Evolutionary conservation across 805 yeast genomes (phyloP), one percentile per base, ranked within the genome.

Genomic region (Pichia scutulata): DNA sequence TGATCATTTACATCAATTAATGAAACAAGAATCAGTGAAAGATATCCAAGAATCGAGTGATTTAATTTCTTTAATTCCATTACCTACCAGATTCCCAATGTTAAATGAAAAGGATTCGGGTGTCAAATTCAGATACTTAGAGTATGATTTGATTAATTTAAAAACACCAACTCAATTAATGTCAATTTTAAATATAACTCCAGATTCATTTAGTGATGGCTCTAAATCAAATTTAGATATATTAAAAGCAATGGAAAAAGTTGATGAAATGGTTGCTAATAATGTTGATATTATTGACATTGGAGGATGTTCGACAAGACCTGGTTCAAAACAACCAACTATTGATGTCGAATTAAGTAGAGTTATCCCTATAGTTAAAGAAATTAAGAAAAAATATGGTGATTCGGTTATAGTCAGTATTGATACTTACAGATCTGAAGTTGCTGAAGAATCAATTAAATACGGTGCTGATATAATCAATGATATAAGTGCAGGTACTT

Each of bases 131-230:
- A 24, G 61, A 26, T 62, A 61, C 44, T 55, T 74, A 43, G 64
- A 65, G 33, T 74, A 76, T 57, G 84, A 81, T 59, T 70, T 75
- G 3, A 53, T 72, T 22, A 63, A 68, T 19, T 67, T 73, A 41
- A 65, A 70, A 5, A 62, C 71, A 7, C 69, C 68, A n/a, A 88
- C 97, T 0, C 67, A 74, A 47, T 63, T 89, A 42, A 93, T 93
- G 99, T 93, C 89, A 1, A 83, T 93, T 44, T 67, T 93, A 55
- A 93, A 93, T 60, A 76, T 85, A 21, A 93, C 99, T 0, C 96
- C 97, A 0, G 97, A 93, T 66, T 89, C 97, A 1, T 93, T 93
- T 63, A 86, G 96, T 42, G 99, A 93, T 66, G 98, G 96, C 2
- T 89, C 93, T 1, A 61, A 61, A 18, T 61, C 71, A 28, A 59